Conservation (phyloP, 768 basidiomycete genomes). For the Podaxis pistillaris region DNA sequence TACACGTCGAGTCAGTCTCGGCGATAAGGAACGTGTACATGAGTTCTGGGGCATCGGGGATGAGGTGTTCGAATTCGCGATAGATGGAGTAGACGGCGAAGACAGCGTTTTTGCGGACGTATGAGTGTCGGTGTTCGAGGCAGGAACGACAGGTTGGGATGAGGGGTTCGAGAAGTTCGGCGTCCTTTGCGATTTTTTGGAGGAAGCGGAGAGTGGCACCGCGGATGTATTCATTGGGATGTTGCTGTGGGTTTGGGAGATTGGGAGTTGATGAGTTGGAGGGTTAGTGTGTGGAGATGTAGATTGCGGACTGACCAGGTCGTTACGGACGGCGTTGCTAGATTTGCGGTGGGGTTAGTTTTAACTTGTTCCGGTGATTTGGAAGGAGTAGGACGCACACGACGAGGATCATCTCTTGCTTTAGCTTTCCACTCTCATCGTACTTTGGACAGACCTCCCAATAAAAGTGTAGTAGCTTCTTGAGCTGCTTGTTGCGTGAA, state of each 20-base stretch:
- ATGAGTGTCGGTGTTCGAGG: slow-evolving; percentile 96
- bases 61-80: slow-evolving; percentile 90
- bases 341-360: slow-evolving; percentile 8
- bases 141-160: slow-evolving; percentile 92
- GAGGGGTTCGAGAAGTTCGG: slow-evolving; percentile 93
- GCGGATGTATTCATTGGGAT: slow-evolving; percentile 98
- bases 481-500: slow-evolving; percentile 91
- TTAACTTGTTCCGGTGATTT: neutral
- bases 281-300: neutral
- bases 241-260: slow-evolving; percentile 62
- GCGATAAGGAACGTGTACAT: slow-evolving; percentile 95
- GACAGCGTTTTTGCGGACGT: slow-evolving; percentile 97
- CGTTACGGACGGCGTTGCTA: slow-evolving; percentile 96
- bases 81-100: slow-evolving; percentile 95
- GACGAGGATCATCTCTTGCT: slow-evolving; percentile 99
- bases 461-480: slow-evolving; percentile 95
- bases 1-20: slow-evolving; percentile 94
- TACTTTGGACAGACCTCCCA: slow-evolving; percentile 99
- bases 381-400: slow-evolving; percentile 60
- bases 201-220: slow-evolving; percentile 96
- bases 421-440: slow-evolving; percentile 94
- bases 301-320: slow-evolving; percentile 62
- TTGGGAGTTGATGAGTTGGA: slow-evolving; percentile 14
- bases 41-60: slow-evolving; percentile 95
- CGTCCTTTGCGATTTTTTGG: slow-evolving; percentile 91